Conservation (phyloP, 345 rosid genomes). For the Aethionema arabicum region DNA sequence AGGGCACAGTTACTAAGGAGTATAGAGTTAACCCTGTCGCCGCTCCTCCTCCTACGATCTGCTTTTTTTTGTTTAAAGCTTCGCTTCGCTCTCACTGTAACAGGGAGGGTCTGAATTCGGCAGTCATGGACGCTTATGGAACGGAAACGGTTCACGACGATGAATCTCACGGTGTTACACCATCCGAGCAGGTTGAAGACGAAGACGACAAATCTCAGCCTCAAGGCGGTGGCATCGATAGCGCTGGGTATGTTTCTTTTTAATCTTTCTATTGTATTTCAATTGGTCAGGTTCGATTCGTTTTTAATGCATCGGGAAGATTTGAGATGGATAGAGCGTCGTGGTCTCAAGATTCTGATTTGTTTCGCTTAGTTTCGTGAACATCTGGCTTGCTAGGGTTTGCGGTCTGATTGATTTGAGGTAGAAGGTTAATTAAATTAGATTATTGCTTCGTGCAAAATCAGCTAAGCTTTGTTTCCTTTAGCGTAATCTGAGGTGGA, state of each 20-base stretch:
- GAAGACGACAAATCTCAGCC: constrained; percentile 57
- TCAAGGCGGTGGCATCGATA: constrained; percentile 72
- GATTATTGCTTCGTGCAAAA: not conserved
- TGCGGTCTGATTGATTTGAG: not conserved
- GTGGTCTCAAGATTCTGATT: not conserved
- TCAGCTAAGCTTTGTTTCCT: constrained; percentile 12
- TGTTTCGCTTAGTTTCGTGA: not conserved
- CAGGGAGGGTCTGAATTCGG: constrained; percentile 8
- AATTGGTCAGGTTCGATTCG: not conserved
- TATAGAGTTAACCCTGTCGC: too few species aligned
- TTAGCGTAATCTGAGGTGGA: constrained; percentile 16
- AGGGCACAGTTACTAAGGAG: too few species aligned
- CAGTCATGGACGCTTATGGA: constrained; percentile 51
- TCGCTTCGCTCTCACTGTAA: too few species aligned
- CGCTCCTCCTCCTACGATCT: too few species aligned
- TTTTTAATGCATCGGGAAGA: not conserved
- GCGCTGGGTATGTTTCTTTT: constrained; percentile 55
- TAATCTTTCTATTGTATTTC: constrained; percentile 24
- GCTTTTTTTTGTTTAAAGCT: too few species aligned
- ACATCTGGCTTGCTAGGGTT: not conserved
- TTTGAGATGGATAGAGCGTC: not conserved
- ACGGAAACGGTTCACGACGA: constrained; percentile 43
- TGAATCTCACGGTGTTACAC: constrained; percentile 45
- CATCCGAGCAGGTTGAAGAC: constrained; percentile 38
- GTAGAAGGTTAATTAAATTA: constrained; percentile 10